These are phyloP conservation scores for Cytospora piceae DNA, from an alignment of 2,329 filamentous ascomycete species.

Conservation along the genomic window DNA sequence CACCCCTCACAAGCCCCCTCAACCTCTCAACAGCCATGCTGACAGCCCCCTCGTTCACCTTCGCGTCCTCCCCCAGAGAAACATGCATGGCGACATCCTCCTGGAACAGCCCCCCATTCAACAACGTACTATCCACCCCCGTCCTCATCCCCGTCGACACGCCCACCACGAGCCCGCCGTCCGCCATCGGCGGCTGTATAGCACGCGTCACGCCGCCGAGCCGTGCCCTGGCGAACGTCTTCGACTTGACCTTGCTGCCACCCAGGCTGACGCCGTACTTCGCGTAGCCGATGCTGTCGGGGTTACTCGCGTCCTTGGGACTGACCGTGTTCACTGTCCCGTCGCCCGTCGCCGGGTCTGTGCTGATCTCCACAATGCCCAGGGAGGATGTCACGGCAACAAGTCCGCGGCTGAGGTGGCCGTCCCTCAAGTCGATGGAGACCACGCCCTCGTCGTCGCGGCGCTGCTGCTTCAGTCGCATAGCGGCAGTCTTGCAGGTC, in stretches of 20 bases:
- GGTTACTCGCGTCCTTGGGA: constrained; percentile 33
- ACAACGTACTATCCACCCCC: constrained; percentile 41
- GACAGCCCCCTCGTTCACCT: constrained; percentile 35
- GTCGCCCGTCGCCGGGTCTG: constrained; percentile 50
- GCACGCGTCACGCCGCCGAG: constrained; percentile 50
- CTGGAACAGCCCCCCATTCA: constrained; percentile 47
- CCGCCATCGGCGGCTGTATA: constrained; percentile 43
- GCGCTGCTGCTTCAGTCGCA: constrained; percentile 26
- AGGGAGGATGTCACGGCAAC: constrained; percentile 53
- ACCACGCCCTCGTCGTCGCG: constrained; percentile 32
- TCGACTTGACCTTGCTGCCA: constrained; percentile 35
- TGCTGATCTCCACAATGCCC: constrained; percentile 54
- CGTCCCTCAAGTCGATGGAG: constrained; percentile 47
- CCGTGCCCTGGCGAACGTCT: constrained; percentile 45
- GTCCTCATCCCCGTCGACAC: constrained; percentile 49
- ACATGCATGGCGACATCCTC: constrained; percentile 50
- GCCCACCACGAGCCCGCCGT: constrained; percentile 42
- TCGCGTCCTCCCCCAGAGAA: constrained; percentile 42
- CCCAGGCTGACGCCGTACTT: constrained; percentile 48
- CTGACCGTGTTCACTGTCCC: constrained; percentile 42
- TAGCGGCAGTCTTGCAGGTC: constrained; percentile 38
- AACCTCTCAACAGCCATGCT: constrained; percentile 40
- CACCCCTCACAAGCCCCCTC: constrained; percentile 42
- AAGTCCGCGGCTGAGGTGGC: constrained; percentile 52
- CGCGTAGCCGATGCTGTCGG: constrained; percentile 41